phyloP scores from a whole-genome alignment of 179 eudicot species.

The Silene noctiflora region DNA sequence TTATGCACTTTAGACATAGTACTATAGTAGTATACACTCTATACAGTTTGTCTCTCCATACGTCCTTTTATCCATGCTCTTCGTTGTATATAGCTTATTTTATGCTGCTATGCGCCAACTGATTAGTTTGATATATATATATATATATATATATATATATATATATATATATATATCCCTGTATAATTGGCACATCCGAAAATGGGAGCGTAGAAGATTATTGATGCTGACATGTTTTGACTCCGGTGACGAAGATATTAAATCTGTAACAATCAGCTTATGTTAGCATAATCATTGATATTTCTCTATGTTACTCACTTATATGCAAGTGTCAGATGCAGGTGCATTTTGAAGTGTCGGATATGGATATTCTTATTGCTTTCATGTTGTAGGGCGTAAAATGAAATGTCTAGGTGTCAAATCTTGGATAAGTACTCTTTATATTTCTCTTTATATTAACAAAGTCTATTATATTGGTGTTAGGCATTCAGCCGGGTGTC shows the following conservation, averaged over 20 bases:
- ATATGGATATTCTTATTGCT: no score
- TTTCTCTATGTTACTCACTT: not conserved
- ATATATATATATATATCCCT: no score
- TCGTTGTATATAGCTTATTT: not conserved
- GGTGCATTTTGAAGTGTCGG: no score
- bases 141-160: no score
- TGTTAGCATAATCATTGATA: not conserved
- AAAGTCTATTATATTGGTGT: conserved; percentile 14
- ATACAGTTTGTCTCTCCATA: not conserved
- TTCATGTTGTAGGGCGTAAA: no score
- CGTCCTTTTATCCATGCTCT: not conserved
- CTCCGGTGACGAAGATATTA: not conserved
- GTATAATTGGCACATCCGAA: not conserved
- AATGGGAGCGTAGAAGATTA: not conserved
- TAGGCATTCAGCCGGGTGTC: conserved; percentile 94
- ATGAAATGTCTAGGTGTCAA: not conserved
- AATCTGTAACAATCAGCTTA: not conserved
- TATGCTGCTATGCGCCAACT: no score
- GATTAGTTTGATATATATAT: no score
- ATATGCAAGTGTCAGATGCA: not conserved
- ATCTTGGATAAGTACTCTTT: not conserved
- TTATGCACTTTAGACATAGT: not conserved
- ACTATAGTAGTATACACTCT: not conserved
- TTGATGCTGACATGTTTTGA: not conserved
- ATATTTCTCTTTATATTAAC: not conserved